Percentiles rank a stretch among this genome's conserved stretches.
phyloP scores from a whole-genome alignment of 768 basidiomycete genomes.

The Trichaptum fuscoviolaceum region DNA sequence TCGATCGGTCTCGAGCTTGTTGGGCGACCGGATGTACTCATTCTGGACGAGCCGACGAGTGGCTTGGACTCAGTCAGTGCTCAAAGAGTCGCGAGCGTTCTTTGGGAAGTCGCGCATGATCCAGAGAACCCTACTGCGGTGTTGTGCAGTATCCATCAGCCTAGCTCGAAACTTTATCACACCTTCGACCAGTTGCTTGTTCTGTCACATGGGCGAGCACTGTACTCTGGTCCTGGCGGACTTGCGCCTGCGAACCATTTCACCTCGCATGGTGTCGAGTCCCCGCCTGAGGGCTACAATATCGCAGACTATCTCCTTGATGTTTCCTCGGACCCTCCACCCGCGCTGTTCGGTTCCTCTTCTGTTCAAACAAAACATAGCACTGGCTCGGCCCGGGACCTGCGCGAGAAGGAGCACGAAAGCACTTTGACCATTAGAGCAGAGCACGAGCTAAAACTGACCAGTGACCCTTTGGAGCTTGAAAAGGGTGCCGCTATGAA shows the following conservation, averaged over 20 bases:
- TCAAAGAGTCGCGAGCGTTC: slow-evolving; percentile 67
- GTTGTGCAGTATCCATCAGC: slow-evolving; percentile 85
- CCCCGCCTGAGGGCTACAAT: slow-evolving; percentile 80
- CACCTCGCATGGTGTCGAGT: slow-evolving; percentile 36
- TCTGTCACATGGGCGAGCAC: slow-evolving; percentile 67
- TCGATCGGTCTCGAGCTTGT: slow-evolving; percentile 89
- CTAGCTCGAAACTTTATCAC: slow-evolving; percentile 81
- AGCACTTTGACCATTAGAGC: neutral
- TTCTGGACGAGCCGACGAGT: slow-evolving; percentile 84
- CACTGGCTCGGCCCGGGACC: neutral
- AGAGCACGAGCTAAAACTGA: neutral
- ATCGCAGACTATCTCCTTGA: slow-evolving; percentile 91
- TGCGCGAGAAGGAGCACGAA: neutral
- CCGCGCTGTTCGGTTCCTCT: slow-evolving; percentile 35
- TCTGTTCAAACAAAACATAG: neutral
- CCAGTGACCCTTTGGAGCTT: slow-evolving; percentile 8
- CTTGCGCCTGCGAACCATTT: slow-evolving; percentile 68
- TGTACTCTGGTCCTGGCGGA: slow-evolving; percentile 77
- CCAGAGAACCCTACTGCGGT: slow-evolving; percentile 67
- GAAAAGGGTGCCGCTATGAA: slow-evolving; percentile 12
- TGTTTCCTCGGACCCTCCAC: slow-evolving; percentile 66
- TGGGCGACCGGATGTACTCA: slow-evolving; percentile 75
- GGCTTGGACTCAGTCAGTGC: slow-evolving; percentile 89
- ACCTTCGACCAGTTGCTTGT: slow-evolving; percentile 79
- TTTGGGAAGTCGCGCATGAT: slow-evolving; percentile 72